Conservation (phyloP, 1,284 basidiomycete genomes). For the Boletus mariae region DNA sequence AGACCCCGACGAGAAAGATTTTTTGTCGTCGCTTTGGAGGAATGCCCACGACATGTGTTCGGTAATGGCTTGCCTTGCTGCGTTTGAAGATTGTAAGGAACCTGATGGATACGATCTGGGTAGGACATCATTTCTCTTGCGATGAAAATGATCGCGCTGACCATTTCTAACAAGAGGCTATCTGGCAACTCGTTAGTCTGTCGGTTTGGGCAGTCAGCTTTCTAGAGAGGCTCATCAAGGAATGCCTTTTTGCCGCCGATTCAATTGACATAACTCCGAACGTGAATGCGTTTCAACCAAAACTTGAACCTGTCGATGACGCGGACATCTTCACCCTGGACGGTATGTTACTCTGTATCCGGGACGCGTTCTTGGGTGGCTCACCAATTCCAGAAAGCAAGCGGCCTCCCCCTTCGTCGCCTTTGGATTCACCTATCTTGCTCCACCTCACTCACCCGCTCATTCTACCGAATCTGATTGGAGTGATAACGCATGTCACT, state of each 20-base stretch:
- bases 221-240: conserved; percentile 59
- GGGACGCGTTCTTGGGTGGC: background rate
- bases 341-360: conserved; percentile 17
- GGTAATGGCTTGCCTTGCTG: conserved; percentile 51
- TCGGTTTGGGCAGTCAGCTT: conserved; percentile 58
- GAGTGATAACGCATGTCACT: conserved; percentile 52
- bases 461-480: conserved; percentile 47
- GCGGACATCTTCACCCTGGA: conserved; percentile 14
- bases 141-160: conserved; percentile 4
- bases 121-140: conserved; percentile 24
- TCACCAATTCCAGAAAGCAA: conserved; percentile 17
- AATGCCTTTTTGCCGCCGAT: conserved; percentile 50
- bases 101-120: conserved; percentile 59
- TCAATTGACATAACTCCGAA: conserved; percentile 14
- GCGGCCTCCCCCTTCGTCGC: conserved; percentile 12
- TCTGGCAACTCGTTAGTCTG: conserved; percentile 65
- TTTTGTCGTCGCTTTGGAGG: conserved; percentile 47
- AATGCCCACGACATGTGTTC: conserved; percentile 63
- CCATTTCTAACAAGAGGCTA: conserved; percentile 43
- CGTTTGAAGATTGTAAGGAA: conserved; percentile 66
- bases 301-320: conserved; percentile 28
- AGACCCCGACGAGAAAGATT: conserved; percentile 37
- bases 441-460: conserved; percentile 61
- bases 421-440: conserved; percentile 40
- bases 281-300: conserved; percentile 16